Conservation (phyloP, 116 monocot genomes). For the Dioscorea cayenensis region DNA sequence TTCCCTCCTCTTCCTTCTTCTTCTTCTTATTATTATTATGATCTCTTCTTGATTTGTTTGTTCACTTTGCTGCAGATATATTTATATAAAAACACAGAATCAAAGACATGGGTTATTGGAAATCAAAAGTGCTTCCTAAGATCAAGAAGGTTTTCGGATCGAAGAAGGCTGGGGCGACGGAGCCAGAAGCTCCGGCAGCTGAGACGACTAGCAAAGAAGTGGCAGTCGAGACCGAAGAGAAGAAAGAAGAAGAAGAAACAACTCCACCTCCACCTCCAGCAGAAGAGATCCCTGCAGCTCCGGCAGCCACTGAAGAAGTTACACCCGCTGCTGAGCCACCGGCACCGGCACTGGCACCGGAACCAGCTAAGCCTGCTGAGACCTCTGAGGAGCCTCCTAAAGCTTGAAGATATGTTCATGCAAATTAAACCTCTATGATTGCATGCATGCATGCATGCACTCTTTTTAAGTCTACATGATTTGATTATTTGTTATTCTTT, state of each 20-base stretch:
- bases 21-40: too few species aligned
- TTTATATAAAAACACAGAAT: too few species aligned
- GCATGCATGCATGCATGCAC: too few species aligned
- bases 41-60: too few species aligned
- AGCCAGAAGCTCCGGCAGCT: slow-evolving; percentile 5
- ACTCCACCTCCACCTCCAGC: background rate
- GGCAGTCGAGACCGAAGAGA: background rate
- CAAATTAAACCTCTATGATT: too few species aligned
- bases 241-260: background rate
- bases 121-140: slow-evolving; percentile 64
- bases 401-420: background rate
- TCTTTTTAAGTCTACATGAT: background rate
- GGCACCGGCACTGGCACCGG: background rate
- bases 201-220: background rate
- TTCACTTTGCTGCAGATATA: too few species aligned
- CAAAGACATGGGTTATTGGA: slow-evolving; percentile 53
- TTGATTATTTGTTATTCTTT: background rate
- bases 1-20: too few species aligned
- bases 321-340: background rate
- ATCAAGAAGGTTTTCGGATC: slow-evolving; percentile 57
- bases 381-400: background rate
- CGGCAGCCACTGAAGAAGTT: background rate
- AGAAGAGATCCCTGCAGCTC: background rate
- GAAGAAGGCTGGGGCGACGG: slow-evolving; percentile 42
- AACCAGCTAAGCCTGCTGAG: background rate